Evolutionary conservation across 768 basidiomycete species (phyloP).

Genomic region (Termitomyces sp.): DNA sequence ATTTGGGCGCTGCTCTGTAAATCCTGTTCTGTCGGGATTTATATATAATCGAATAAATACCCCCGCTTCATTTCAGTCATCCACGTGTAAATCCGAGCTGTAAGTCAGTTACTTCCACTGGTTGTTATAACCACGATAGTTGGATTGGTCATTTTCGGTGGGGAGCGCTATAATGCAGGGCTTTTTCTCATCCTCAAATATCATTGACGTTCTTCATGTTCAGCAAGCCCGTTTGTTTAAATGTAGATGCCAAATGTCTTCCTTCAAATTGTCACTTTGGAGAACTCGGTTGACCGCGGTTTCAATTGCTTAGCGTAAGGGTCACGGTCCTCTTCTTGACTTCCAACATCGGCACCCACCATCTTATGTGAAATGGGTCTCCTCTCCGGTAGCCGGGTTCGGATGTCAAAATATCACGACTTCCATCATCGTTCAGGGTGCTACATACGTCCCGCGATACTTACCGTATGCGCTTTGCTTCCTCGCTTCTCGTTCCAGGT

Average conservation of each 20-base stretch:
- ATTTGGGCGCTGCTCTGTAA: background rate
- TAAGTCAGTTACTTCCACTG: background rate
- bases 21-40: conserved; percentile 3
- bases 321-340: background rate
- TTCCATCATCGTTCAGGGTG: conserved; percentile 8
- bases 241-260: background rate
- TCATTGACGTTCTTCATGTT: background rate
- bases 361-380: background rate
- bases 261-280: background rate
- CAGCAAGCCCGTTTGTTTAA: background rate
- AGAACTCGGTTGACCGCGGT: background rate
- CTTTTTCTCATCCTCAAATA: background rate
- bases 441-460: conserved; percentile 14
- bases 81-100: background rate
- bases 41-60: background rate
- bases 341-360: background rate
- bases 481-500: conserved; percentile 10
- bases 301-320: background rate
- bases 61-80: background rate
- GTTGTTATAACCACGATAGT: background rate
- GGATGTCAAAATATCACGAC: conserved; percentile 8
- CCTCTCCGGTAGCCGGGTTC: conserved; percentile 9
- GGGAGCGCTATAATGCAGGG: background rate
- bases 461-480: conserved; percentile 10
- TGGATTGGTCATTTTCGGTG: background rate